A percentile compares a stretch with the other conserved stretches of the same genome.
Evolutionary conservation across 768 basidiomycete species (phyloP).

Genomic region (Tylopilus felleus): DNA sequence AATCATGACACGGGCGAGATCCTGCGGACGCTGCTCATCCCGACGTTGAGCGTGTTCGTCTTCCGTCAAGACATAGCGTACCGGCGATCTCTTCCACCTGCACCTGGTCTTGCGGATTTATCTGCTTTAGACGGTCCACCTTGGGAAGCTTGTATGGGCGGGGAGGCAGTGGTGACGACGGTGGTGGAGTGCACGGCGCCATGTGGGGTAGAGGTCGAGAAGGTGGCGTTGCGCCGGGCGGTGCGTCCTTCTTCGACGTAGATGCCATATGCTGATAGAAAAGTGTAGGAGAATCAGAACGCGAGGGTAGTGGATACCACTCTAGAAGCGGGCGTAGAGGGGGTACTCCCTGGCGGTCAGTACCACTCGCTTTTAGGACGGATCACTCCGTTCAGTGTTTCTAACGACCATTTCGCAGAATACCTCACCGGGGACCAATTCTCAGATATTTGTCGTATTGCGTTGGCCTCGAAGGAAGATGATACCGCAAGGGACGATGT

Average conservation of each 20-base stretch:
- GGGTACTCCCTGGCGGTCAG: slow-evolving; percentile 47
- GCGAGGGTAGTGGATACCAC: slow-evolving; percentile 54
- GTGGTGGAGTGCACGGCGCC: slow-evolving; percentile 54
- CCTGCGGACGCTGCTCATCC: slow-evolving; percentile 62
- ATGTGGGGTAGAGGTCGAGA: slow-evolving; percentile 53
- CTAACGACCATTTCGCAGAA: slow-evolving; percentile 37
- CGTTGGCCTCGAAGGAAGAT: slow-evolving; percentile 42
- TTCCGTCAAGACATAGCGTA: slow-evolving; percentile 55
- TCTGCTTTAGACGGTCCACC: slow-evolving; percentile 46
- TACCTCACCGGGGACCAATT: slow-evolving; percentile 66
- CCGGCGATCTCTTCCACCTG: slow-evolving; percentile 37
- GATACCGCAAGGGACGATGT: slow-evolving; percentile 29
- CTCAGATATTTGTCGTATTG: slow-evolving; percentile 52
- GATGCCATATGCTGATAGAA: background rate
- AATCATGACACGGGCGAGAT: slow-evolving; percentile 47
- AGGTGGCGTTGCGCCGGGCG: slow-evolving; percentile 43
- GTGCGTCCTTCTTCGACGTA: slow-evolving; percentile 33
- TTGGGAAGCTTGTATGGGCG: slow-evolving; percentile 49
- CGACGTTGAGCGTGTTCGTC: slow-evolving; percentile 61
- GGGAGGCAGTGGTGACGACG: slow-evolving; percentile 55
- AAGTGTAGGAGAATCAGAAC: slow-evolving; percentile 38
- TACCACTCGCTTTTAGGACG: background rate
- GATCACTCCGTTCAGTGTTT: background rate
- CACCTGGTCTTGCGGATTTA: slow-evolving; percentile 52
- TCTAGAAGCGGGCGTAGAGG: slow-evolving; percentile 41